Evolutionary conservation across 1,284 basidiomycete species (phyloP).

Genomic region (Prillingera fragicola): DNA sequence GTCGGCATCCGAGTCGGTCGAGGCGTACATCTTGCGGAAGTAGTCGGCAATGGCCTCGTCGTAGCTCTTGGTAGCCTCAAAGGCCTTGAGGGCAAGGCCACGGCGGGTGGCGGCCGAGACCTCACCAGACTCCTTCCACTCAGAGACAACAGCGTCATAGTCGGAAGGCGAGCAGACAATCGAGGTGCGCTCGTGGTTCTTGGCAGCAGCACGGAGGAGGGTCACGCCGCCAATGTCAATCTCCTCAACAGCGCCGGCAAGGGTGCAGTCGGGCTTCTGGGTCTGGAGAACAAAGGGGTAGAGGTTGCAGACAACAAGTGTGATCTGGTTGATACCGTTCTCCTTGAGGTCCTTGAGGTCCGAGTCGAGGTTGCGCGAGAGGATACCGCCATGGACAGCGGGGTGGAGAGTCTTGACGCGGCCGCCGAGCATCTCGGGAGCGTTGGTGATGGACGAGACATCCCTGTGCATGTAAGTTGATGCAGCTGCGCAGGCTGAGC

Average conservation of each 20-base stretch:
- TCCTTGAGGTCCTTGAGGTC: slow-evolving; percentile 75
- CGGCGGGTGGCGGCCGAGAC: slow-evolving; percentile 67
- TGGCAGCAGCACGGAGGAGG: slow-evolving; percentile 93
- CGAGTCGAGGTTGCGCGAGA: slow-evolving; percentile 78
- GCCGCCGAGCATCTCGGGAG: slow-evolving; percentile 99
- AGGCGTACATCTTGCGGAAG: slow-evolving; percentile 93
- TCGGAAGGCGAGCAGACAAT: slow-evolving; percentile 93
- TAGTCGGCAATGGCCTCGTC: slow-evolving; percentile 95
- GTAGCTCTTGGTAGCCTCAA: slow-evolving; percentile 91
- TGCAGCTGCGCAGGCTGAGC: not conserved
- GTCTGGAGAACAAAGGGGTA: slow-evolving; percentile 96
- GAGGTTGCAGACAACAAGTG: slow-evolving; percentile 96
- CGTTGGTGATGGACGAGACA: slow-evolving; percentile 96
- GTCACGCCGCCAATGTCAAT: slow-evolving; percentile 99
- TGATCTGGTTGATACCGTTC: slow-evolving; percentile 81
- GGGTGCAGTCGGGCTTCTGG: slow-evolving; percentile 77
- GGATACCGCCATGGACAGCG: slow-evolving; percentile 93
- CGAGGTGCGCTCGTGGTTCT: slow-evolving; percentile 92
- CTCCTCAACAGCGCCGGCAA: slow-evolving; percentile 92
- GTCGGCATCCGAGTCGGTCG: slow-evolving; percentile 61
- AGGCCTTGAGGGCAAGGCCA: slow-evolving; percentile 91
- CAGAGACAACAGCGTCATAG: slow-evolving; percentile 74
- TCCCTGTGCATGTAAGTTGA: slow-evolving; percentile 58
- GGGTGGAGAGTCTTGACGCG: slow-evolving; percentile 99
- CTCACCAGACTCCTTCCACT: slow-evolving; percentile 63